Conservation (phyloP, 1,284 basidiomycete genomes). For the Takashimella tepidaria region DNA sequence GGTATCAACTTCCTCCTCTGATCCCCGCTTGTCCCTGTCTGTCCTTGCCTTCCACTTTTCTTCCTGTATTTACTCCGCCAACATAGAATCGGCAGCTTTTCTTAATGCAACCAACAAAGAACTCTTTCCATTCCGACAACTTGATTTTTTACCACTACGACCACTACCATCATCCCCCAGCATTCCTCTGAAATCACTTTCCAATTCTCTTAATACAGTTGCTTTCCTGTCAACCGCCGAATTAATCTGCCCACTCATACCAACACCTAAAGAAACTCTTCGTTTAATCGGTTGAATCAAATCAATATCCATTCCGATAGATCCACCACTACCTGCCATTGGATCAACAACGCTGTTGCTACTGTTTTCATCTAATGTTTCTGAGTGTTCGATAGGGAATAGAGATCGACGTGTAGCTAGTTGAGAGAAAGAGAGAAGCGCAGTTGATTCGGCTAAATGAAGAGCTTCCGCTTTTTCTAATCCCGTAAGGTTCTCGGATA, state of each 20-base stretch:
- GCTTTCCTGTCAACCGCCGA: too few species aligned
- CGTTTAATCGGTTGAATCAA: slow-evolving; percentile 52
- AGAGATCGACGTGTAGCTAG: slow-evolving; percentile 53
- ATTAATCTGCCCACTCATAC: too few species aligned
- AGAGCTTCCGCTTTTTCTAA: slow-evolving; percentile 25
- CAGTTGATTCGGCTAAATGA: slow-evolving; percentile 43
- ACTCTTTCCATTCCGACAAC: slow-evolving; percentile 56
- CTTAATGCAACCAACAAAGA: slow-evolving; percentile 49
- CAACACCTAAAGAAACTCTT: slow-evolving; percentile 26
- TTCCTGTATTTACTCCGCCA: slow-evolving; percentile 4
- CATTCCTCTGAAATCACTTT: slow-evolving; percentile 62
- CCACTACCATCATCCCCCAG: too few species aligned
- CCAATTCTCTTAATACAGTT: slow-evolving; percentile 71
- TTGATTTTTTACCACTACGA: too few species aligned
- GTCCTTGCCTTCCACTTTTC: neutral
- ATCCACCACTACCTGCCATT: too few species aligned
- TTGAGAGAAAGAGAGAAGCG: slow-evolving; percentile 25
- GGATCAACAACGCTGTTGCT: slow-evolving; percentile 10
- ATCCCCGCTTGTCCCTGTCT: too few species aligned
- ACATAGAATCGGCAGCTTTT: slow-evolving; percentile 55
- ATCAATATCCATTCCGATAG: slow-evolving; percentile 24
- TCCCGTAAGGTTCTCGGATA: slow-evolving; percentile 64
- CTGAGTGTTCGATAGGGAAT: slow-evolving; percentile 3
- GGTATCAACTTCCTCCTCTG: too few species aligned
- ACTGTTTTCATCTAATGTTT: neutral